Conservation (phyloP, 371 early-diverging fungal species). For the Dinochytrium kinnereticum region DNA sequence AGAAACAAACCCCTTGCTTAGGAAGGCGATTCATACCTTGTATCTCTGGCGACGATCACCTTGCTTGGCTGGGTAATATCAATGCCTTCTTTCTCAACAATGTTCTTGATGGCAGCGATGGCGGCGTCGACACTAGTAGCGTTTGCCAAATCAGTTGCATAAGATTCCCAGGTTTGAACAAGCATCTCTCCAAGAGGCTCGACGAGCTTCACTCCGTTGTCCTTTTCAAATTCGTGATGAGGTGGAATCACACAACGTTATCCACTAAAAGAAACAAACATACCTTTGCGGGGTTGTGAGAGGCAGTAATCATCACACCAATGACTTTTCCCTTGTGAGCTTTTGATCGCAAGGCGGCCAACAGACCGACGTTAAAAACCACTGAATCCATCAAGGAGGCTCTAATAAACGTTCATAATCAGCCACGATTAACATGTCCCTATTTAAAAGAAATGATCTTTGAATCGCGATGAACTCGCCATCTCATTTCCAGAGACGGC, state of each 20-base stretch:
- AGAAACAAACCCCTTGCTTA: neutral
- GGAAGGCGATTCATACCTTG: slow-evolving; percentile 66
- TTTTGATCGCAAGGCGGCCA: slow-evolving; percentile 92
- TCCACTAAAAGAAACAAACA: neutral
- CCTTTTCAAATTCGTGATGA: slow-evolving; percentile 57
- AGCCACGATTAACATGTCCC: too few species aligned
- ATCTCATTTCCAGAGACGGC: too few species aligned
- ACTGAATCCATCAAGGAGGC: slow-evolving; percentile 76
- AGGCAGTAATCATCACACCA: slow-evolving; percentile 99
- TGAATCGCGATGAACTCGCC: too few species aligned
- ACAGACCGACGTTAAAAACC: slow-evolving; percentile 91
- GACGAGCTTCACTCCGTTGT: slow-evolving; percentile 99
- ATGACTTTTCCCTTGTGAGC: slow-evolving; percentile 85
- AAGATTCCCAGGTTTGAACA: slow-evolving; percentile 93
- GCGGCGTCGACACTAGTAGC: slow-evolving; percentile 73
- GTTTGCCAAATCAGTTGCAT: slow-evolving; percentile 93
- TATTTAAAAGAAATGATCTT: too few species aligned
- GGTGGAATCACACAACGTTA: neutral
- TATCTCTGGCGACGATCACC: slow-evolving; percentile 91
- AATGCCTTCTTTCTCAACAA: slow-evolving; percentile 72
- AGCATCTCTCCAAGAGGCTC: slow-evolving; percentile 99
- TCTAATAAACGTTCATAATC: too few species aligned
- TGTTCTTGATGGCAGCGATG: slow-evolving; percentile 63
- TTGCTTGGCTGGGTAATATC: slow-evolving; percentile 62
- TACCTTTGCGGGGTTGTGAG: slow-evolving; percentile 96